These are phyloP conservation scores for Amaranthus hypochondriacus DNA, from an alignment of 148 eudicot genomes.

Conservation along the genomic window DNA sequence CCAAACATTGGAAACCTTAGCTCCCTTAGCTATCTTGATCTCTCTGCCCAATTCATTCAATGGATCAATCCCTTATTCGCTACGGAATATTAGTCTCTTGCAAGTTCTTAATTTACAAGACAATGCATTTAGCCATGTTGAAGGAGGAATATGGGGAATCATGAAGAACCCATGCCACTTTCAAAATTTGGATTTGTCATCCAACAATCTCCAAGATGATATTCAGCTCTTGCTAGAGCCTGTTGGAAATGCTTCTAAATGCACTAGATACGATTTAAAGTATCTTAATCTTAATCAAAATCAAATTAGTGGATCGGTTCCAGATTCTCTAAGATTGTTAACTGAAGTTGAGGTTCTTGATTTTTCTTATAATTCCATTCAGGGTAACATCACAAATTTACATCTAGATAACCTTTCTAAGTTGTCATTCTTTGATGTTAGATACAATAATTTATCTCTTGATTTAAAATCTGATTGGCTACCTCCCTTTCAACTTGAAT, in stretches of 20 bases:
- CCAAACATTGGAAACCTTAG: not conserved
- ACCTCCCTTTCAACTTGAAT: conserved; percentile 2
- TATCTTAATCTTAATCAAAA: not conserved
- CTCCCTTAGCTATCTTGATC: not conserved
- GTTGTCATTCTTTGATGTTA: no score
- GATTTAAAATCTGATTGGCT: not conserved
- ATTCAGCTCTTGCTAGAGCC: not conserved
- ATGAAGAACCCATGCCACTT: not conserved
- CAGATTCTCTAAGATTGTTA: not conserved
- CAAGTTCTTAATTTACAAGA: no score
- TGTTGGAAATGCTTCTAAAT: not conserved
- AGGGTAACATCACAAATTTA: no score
- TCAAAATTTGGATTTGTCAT: not conserved
- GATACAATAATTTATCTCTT: no score
- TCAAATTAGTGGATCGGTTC: not conserved
- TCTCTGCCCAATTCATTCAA: no score
- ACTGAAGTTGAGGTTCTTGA: not conserved
- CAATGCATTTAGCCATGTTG: not conserved
- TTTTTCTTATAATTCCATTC: no score
- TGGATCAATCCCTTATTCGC: no score
- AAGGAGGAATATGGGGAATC: conserved; percentile 12
- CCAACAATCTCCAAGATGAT: not conserved
- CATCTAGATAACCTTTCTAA: no score
- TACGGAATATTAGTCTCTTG: no score
- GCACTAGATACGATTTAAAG: not conserved